A percentile compares a stretch with the other conserved stretches of the same genome.
Evolutionary conservation across 2,329 filamentous ascomycete genomes (phyloP).

Genomic region (Hypocreales sp.): DNA sequence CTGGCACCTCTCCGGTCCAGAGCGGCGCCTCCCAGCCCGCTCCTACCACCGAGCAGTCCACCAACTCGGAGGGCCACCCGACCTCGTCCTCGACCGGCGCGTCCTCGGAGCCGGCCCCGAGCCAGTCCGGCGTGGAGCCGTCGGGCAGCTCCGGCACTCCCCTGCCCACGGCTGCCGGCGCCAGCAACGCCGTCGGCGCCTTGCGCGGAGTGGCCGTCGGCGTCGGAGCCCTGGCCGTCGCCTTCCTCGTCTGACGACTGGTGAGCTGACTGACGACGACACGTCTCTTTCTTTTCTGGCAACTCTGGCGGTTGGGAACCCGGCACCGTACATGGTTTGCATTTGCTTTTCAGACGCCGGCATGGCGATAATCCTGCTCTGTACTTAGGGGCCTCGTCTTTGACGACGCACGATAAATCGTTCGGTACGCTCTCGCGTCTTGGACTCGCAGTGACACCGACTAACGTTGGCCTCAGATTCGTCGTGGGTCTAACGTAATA

Average conservation of each 20-base stretch:
- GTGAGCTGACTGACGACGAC: too few relatives aligned
- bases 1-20: not conserved
- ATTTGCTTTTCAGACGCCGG: slow-evolving; percentile 2
- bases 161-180: slow-evolving; percentile 13
- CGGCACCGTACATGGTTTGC: slow-evolving; percentile 3
- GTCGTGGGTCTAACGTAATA: too few relatives aligned
- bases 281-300: too few relatives aligned
- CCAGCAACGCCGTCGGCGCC: slow-evolving; percentile 9
- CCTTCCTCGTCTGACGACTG: slow-evolving; percentile 10
- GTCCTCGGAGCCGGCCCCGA: slow-evolving; percentile 2
- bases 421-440: too few relatives aligned
- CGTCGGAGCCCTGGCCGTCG: slow-evolving; percentile 11
- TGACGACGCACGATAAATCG: not conserved
- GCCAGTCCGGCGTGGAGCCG: not conserved
- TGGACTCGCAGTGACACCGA: too few relatives aligned
- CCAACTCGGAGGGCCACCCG: not conserved
- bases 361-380: slow-evolving; percentile 2
- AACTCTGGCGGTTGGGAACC: not conserved
- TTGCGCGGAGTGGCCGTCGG: slow-evolving; percentile 10
- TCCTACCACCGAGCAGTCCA: not conserved
- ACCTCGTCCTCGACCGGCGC: slow-evolving; percentile 2
- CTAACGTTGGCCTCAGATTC: too few relatives aligned
- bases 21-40: not conserved
- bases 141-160: slow-evolving; percentile 6
- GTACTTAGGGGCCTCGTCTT: slow-evolving; percentile 1